These are phyloP conservation scores for Aspergillus costaricaensis DNA, from an alignment of 2,329 filamentous ascomycete genomes.

Conservation along the genomic window DNA sequence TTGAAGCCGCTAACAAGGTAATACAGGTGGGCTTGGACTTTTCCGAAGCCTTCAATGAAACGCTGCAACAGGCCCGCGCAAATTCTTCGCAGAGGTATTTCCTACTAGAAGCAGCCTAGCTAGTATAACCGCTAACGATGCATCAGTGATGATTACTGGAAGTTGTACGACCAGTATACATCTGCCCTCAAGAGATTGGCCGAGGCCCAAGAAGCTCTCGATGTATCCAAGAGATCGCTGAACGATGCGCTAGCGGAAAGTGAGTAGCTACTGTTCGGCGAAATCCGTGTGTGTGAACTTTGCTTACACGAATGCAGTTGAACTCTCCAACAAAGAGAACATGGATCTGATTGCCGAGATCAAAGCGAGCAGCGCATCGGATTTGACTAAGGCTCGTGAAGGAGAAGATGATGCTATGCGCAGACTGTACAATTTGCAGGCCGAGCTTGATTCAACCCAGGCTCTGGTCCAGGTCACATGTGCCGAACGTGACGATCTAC, in stretches of 20 bases:
- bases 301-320: conserved; percentile 33
- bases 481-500: conserved; percentile 43
- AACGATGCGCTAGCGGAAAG: conserved; percentile 39
- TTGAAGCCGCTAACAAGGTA: conserved; percentile 11
- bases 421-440: conserved; percentile 41
- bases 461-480: conserved; percentile 41
- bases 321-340: conserved; percentile 41
- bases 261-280: conserved; percentile 24
- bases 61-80: conserved; percentile 35
- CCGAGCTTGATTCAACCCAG: conserved; percentile 43
- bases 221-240: conserved; percentile 39
- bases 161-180: conserved; percentile 44
- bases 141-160: conserved; percentile 43
- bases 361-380: conserved; percentile 38
- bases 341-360: conserved; percentile 40
- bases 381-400: conserved; percentile 36
- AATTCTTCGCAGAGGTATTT: conserved; percentile 41
- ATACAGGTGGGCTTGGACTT: conserved; percentile 33
- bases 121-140: conserved; percentile 10
- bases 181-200: conserved; percentile 40
- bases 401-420: conserved; percentile 38
- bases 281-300: neutral
- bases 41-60: conserved; percentile 36
- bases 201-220: conserved; percentile 39
- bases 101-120: neutral